These are phyloP conservation scores for Leccinellum albellum DNA, from an alignment of 768 basidiomycete species.

Conservation along the genomic window DNA sequence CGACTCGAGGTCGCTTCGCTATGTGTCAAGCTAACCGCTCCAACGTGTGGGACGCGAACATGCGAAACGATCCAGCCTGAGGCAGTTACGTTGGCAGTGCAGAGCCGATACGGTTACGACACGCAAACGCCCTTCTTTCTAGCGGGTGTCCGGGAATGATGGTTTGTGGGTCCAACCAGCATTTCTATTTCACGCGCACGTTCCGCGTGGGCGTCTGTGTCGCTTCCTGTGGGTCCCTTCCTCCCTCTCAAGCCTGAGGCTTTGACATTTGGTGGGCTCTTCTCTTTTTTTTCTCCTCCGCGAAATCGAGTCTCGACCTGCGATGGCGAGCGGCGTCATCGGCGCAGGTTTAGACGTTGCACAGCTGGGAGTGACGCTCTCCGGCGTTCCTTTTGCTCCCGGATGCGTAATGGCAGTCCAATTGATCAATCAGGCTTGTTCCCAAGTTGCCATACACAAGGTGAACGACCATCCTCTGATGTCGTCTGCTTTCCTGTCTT, in stretches of 20 bases:
- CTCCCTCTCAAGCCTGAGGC: no score
- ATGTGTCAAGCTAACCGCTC: no score
- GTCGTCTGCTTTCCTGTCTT: neutral
- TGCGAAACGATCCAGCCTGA: neutral
- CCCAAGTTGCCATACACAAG: constrained; percentile 47
- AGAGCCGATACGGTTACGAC: neutral
- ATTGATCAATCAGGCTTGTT: constrained; percentile 44
- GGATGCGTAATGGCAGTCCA: constrained; percentile 41
- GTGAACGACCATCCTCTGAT: constrained; percentile 27
- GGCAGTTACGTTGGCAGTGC: neutral
- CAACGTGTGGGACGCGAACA: neutral
- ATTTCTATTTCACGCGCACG: neutral
- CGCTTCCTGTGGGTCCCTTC: neutral
- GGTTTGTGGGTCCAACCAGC: neutral
- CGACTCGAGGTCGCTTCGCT: no score
- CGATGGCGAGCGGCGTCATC: constrained; percentile 19
- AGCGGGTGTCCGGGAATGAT: neutral
- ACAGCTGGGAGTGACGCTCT: constrained; percentile 42
- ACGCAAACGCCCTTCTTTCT: neutral
- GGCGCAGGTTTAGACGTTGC: constrained; percentile 27
- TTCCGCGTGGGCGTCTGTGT: neutral
- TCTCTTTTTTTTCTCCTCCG: neutral
- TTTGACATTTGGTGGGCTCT: neutral
- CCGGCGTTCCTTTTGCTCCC: constrained; percentile 45
- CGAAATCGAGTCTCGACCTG: neutral